These are phyloP conservation scores for Spergularia bocconei DNA, from an alignment of 148 eudicot genomes.

Conservation along the genomic window DNA sequence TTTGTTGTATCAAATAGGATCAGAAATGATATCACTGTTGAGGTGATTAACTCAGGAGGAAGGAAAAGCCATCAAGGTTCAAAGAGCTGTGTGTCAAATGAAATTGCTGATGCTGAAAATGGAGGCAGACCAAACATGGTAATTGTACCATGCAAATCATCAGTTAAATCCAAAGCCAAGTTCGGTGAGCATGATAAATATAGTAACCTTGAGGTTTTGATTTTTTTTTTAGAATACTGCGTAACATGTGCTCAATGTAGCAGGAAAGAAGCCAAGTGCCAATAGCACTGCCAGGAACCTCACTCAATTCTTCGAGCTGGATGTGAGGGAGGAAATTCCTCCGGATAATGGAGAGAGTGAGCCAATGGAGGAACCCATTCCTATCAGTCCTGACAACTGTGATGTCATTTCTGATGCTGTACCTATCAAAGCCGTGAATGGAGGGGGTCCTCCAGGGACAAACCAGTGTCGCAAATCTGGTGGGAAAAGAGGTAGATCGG, in stretches of 20 bases:
- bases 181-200: constrained; percentile 16
- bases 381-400: not conserved
- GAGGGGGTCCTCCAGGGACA: not conserved
- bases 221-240: not conserved
- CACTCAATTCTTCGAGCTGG: not conserved
- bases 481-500: constrained; percentile 8
- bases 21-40: not conserved
- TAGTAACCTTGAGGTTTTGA: not conserved
- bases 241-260: not conserved
- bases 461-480: constrained; percentile 6
- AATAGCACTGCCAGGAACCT: not conserved
- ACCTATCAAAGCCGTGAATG: not conserved
- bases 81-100: constrained; percentile 5
- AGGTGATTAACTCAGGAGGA: not conserved
- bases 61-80: not conserved
- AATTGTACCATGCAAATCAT: not conserved
- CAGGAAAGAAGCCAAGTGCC: constrained; percentile 9
- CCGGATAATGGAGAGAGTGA: not conserved
- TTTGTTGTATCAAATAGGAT: constrained; percentile 6
- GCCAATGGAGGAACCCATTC: not conserved
- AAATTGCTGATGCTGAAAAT: not conserved
- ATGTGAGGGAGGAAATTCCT: constrained; percentile 1
- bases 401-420: not conserved
- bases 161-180: not conserved
- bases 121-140: not conserved